A percentile compares a stretch with the other conserved stretches of the same genome.
phyloP scores from a whole-genome alignment of 176 grass and related monocot species.

The Aegilops sharonensis region DNA sequence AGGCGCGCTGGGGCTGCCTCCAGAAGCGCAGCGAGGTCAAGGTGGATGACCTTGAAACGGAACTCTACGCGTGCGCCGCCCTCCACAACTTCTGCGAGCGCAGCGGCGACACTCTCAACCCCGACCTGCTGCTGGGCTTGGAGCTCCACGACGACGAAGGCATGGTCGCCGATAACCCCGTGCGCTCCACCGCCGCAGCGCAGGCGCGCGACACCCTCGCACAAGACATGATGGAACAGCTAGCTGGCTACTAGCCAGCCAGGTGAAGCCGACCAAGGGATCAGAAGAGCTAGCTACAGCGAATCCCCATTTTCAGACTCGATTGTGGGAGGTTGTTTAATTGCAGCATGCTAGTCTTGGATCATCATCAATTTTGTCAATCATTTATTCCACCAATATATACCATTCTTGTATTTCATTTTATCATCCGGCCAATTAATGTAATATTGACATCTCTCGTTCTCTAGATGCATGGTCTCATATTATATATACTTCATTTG shows the following conservation, averaged over 20 bases:
- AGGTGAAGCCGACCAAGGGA: too few species aligned
- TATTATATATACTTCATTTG: too few species aligned
- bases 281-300: too few species aligned
- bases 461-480: too few species aligned
- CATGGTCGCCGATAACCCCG: conserved; percentile 48
- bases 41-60: conserved; percentile 50
- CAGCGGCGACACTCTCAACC: conserved; percentile 45
- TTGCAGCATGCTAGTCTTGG: too few species aligned
- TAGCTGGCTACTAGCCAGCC: not conserved
- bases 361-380: too few species aligned
- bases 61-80: conserved; percentile 78
- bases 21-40: conserved; percentile 65
- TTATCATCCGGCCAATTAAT: too few species aligned
- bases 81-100: conserved; percentile 98
- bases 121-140: not conserved
- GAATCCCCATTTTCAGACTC: too few species aligned
- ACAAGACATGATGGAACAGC: conserved; percentile 33
- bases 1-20: conserved; percentile 66
- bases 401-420: too few species aligned
- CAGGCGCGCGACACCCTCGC: conserved; percentile 55
- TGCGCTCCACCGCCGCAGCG: conserved; percentile 48
- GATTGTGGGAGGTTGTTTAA: too few species aligned
- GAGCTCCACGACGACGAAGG: conserved; percentile 60
- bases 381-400: too few species aligned
- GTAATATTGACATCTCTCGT: too few species aligned